phyloP scores from a whole-genome alignment of 2,329 filamentous ascomycete species.

The Coniella vitis region DNA sequence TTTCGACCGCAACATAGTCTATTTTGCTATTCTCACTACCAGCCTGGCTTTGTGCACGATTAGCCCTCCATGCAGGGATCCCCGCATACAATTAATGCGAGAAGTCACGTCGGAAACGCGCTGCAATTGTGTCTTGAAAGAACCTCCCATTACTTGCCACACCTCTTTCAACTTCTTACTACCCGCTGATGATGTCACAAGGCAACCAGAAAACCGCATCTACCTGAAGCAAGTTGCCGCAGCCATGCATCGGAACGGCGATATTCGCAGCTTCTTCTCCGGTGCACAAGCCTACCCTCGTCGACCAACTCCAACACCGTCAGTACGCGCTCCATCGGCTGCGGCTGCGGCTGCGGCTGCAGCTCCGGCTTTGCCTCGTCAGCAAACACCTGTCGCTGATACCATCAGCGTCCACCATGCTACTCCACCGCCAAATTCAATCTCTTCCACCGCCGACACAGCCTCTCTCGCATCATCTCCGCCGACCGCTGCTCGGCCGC shows the following conservation, averaged over 20 bases:
- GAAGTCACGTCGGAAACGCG: not conserved
- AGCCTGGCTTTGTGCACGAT: not conserved
- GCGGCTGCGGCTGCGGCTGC: not conserved
- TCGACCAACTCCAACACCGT: not conserved
- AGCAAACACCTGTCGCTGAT: not conserved
- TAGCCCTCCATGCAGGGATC: not conserved
- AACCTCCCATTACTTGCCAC: conserved; percentile 6
- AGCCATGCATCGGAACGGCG: conserved; percentile 21
- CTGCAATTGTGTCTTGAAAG: not conserved
- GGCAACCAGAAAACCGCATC: not conserved
- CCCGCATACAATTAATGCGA: not conserved
- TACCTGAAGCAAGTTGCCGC: not conserved
- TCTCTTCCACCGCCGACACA: not conserved
- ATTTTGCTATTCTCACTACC: not conserved
- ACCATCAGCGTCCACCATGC: not conserved
- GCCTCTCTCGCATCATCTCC: conserved; percentile 15
- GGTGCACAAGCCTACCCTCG: conserved; percentile 11
- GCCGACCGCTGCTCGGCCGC: conserved; percentile 19
- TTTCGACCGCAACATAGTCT: not conserved
- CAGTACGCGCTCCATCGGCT: not conserved
- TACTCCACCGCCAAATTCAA: not conserved
- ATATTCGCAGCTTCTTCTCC: conserved; percentile 34
- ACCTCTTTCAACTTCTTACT: too few relatives aligned
- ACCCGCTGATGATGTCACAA: too few relatives aligned
- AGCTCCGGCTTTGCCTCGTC: not conserved